Evolutionary conservation across 768 basidiomycete genomes (phyloP).

Genomic region (Russula compacta): DNA sequence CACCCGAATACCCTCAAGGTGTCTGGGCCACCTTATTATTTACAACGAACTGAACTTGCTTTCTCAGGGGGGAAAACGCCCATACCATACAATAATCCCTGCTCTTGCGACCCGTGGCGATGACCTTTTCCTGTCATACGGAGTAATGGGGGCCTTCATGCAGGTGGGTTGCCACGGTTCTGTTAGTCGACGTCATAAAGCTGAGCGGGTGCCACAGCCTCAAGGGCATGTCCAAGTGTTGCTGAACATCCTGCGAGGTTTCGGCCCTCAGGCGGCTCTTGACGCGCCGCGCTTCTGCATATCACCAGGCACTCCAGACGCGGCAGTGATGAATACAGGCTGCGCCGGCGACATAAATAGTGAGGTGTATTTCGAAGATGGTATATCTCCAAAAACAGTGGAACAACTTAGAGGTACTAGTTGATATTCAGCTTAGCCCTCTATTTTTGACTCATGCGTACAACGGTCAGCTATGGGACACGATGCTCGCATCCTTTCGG

Average conservation of each 20-base stretch:
- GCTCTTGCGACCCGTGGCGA: slow-evolving; percentile 69
- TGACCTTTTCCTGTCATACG: slow-evolving; percentile 82
- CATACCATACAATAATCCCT: slow-evolving; percentile 92
- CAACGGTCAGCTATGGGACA: slow-evolving; percentile 73
- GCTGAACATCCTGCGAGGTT: slow-evolving; percentile 82
- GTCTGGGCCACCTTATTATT: not conserved
- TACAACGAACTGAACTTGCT: not conserved
- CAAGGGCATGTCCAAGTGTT: slow-evolving; percentile 96
- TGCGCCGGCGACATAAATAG: slow-evolving; percentile 84
- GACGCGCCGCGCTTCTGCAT: slow-evolving; percentile 8
- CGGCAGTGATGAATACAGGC: not conserved
- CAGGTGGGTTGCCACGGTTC: slow-evolving; percentile 36
- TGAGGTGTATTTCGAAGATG: slow-evolving; percentile 61
- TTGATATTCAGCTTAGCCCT: not conserved
- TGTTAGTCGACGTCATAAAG: not conserved
- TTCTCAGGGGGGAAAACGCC: slow-evolving; percentile 67
- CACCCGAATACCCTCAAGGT: slow-evolving; percentile 85
- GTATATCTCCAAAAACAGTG: slow-evolving; percentile 54
- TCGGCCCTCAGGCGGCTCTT: slow-evolving; percentile 78
- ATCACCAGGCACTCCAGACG: not conserved
- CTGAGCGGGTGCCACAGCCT: slow-evolving; percentile 40
- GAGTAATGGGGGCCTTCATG: slow-evolving; percentile 92
- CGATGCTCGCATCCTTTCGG: slow-evolving; percentile 53
- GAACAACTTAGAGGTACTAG: slow-evolving; percentile 52
- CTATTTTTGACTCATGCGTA: not conserved